A percentile compares a stretch with the other conserved stretches of the same genome.
Evolutionary conservation across 2,329 filamentous ascomycete species (phyloP).

Genomic region (Alternaria gansuensis): DNA sequence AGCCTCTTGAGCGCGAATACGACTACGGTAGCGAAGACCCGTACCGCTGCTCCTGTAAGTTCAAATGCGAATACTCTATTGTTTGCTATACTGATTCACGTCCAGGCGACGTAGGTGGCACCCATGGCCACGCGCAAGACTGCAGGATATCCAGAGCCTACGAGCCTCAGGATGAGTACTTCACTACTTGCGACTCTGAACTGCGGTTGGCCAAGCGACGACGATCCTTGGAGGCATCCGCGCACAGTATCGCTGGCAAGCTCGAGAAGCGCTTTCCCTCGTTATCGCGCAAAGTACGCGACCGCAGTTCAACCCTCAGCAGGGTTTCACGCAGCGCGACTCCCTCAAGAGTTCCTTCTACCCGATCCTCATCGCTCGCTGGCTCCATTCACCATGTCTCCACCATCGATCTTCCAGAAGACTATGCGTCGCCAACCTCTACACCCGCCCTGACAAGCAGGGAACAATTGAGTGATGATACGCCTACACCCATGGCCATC

Average conservation of each 20-base stretch:
- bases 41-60: conserved; percentile 75
- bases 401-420: conserved; percentile 51
- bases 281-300: conserved; percentile 64
- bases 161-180: conserved; percentile 68
- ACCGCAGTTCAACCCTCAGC: conserved; percentile 56
- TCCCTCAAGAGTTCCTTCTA: conserved; percentile 69
- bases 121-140: conserved; percentile 62
- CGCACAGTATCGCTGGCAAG: conserved; percentile 70
- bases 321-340: conserved; percentile 53
- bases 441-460: conserved; percentile 40
- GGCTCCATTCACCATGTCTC: conserved; percentile 61
- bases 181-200: conserved; percentile 68
- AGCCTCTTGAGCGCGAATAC: conserved; percentile 75
- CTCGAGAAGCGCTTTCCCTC: conserved; percentile 69
- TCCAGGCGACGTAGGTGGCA: conserved; percentile 65
- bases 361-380: conserved; percentile 81
- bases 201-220: conserved; percentile 66
- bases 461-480: conserved; percentile 48
- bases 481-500: conserved; percentile 47
- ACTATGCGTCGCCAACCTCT: conserved; percentile 38
- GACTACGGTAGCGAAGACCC: conserved; percentile 62
- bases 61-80: conserved; percentile 12
- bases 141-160: conserved; percentile 65
- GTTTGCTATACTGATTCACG: conserved; percentile 33
- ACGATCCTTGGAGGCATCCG: conserved; percentile 66